A percentile compares a stretch with the other conserved stretches of the same genome.
Conservation (phyloP, 768 basidiomycete species). For the Trametes sanguinea region DNA sequence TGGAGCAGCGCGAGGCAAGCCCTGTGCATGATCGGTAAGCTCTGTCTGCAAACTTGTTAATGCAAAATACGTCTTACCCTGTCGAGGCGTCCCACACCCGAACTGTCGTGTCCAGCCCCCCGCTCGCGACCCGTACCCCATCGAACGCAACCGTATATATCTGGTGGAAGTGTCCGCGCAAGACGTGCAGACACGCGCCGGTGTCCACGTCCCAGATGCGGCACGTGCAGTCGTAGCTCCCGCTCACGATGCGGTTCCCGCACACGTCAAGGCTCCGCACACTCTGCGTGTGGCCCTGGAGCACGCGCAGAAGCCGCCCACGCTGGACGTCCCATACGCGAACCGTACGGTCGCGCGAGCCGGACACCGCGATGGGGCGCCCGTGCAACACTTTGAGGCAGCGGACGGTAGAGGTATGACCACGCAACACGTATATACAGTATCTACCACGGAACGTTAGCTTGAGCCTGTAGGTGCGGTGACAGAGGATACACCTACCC, state of each 20-base stretch:
- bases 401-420: slow-evolving; percentile 89
- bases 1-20: slow-evolving; percentile 82
- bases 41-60: neutral
- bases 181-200: slow-evolving; percentile 80
- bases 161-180: slow-evolving; percentile 83
- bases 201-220: slow-evolving; percentile 93
- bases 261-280: slow-evolving; percentile 89
- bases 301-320: slow-evolving; percentile 62
- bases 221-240: slow-evolving; percentile 90
- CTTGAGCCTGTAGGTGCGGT: neutral
- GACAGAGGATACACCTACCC: slow-evolving; percentile 53
- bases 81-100: slow-evolving; percentile 86
- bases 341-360: slow-evolving; percentile 83
- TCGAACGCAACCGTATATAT: slow-evolving; percentile 93
- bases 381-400: slow-evolving; percentile 87
- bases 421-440: slow-evolving; percentile 77
- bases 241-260: slow-evolving; percentile 83
- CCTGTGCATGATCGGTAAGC: slow-evolving; percentile 39
- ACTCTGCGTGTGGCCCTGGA: slow-evolving; percentile 77
- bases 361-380: slow-evolving; percentile 86
- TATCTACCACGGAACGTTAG: slow-evolving; percentile 36
- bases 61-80: slow-evolving; percentile 57
- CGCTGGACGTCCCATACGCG: slow-evolving; percentile 93
- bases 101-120: slow-evolving; percentile 92
- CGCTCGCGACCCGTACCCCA: slow-evolving; percentile 78